A percentile compares a stretch with the other conserved stretches of the same genome.
These are phyloP conservation scores for Colletotrichum lupini DNA, from an alignment of 2,329 filamentous ascomycete genomes.

Conservation along the genomic window DNA sequence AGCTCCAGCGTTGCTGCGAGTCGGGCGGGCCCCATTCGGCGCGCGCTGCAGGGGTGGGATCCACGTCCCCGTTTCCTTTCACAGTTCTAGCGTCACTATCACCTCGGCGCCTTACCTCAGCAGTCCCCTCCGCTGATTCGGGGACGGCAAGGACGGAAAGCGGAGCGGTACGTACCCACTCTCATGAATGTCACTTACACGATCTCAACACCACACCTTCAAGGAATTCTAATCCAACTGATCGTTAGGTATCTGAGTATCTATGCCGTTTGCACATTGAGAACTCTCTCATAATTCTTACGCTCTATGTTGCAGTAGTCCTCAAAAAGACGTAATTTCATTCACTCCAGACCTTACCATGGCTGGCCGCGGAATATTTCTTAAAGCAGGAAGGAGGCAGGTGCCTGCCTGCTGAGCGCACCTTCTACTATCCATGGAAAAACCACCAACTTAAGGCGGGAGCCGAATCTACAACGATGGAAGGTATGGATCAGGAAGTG, in stretches of 20 bases:
- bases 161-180: conserved; percentile 16
- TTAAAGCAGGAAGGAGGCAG: neutral
- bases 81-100: conserved; percentile 17
- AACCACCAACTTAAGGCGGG: neutral
- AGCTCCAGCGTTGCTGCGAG: conserved; percentile 32
- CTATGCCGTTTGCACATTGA: too few species aligned
- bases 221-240: neutral
- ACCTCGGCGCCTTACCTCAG: conserved; percentile 31
- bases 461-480: neutral
- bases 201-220: neutral
- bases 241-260: neutral
- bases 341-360: neutral
- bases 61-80: conserved; percentile 31
- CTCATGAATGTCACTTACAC: neutral
- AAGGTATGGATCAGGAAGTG: neutral
- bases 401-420: neutral
- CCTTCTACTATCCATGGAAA: neutral
- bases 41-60: conserved; percentile 30
- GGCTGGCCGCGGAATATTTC: neutral
- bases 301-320: too few species aligned
- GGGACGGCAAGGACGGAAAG: neutral
- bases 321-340: neutral
- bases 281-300: too few species aligned
- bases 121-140: conserved; percentile 4
- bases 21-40: conserved; percentile 29